These are phyloP conservation scores for Ophiostoma montium DNA, from an alignment of 2,329 filamentous ascomycete species.

Conservation along the genomic window DNA sequence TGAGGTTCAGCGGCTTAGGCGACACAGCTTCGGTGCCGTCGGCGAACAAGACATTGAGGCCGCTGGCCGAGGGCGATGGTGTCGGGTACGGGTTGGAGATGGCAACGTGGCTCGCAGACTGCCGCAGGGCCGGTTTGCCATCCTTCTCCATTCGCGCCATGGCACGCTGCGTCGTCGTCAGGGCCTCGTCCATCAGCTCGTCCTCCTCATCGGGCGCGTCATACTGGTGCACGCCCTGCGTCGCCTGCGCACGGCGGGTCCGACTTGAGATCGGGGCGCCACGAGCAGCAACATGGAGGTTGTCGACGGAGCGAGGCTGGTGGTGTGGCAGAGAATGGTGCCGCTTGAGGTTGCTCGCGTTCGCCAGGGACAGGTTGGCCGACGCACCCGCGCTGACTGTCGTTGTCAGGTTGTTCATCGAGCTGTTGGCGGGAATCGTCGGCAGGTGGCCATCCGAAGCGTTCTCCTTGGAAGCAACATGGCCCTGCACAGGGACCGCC, in stretches of 20 bases:
- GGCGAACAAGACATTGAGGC: conserved; percentile 62
- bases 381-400: background rate
- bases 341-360: conserved; percentile 42
- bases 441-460: conserved; percentile 27
- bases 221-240: conserved; percentile 67
- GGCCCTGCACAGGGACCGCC: conserved; percentile 21
- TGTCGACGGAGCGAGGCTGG: conserved; percentile 50
- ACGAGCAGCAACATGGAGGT: conserved; percentile 41
- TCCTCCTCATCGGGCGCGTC: conserved; percentile 95
- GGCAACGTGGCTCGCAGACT: conserved; percentile 50
- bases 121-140: conserved; percentile 36
- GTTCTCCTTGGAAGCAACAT: conserved; percentile 35
- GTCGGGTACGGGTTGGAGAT: conserved; percentile 51
- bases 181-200: conserved; percentile 80
- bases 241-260: conserved; percentile 63
- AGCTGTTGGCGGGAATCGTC: conserved; percentile 40
- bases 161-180: conserved; percentile 62
- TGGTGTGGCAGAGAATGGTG: conserved; percentile 52
- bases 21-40: conserved; percentile 46
- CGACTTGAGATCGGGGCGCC: conserved; percentile 58
- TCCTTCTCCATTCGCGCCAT: conserved; percentile 55
- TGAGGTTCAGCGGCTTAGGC: conserved; percentile 57
- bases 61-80: conserved; percentile 66
- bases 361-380: conserved; percentile 12
- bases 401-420: conserved; percentile 20